Percentiles rank a stretch among this genome's conserved stretches.
These are phyloP conservation scores for Penicillium arizonense DNA, from an alignment of 495 filamentous ascomycete species.

Conservation along the genomic window DNA sequence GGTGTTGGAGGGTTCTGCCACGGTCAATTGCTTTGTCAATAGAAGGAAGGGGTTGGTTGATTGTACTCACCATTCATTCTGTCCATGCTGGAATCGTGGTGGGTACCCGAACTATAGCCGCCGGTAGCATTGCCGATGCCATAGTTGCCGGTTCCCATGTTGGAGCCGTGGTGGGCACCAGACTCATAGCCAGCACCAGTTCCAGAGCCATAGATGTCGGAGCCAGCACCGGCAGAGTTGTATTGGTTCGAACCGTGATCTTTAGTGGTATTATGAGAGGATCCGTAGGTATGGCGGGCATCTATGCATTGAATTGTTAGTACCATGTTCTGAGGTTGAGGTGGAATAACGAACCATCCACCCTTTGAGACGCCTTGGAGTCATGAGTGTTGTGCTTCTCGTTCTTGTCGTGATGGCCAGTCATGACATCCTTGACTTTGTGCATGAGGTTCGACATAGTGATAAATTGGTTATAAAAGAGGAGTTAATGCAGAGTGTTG, in stretches of 20 bases:
- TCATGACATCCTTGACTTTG: conserved; percentile 72
- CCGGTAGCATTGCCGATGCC: not conserved
- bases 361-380: conserved; percentile 38
- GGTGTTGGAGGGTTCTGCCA: too few relatives aligned
- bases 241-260: conserved; percentile 12
- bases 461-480: conserved; percentile 11
- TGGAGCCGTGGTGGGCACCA: not conserved
- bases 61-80: too few relatives aligned
- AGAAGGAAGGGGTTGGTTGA: too few relatives aligned
- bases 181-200: not conserved
- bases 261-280: not conserved
- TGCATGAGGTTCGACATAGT: conserved; percentile 68
- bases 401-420: conserved; percentile 29
- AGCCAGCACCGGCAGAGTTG: conserved; percentile 4
- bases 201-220: conserved; percentile 2
- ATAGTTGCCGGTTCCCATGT: not conserved
- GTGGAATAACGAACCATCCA: conserved; percentile 15
- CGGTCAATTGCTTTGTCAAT: too few relatives aligned
- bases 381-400: conserved; percentile 42
- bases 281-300: conserved; percentile 12
- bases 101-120: not conserved
- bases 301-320: conserved; percentile 48
- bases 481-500: not conserved
- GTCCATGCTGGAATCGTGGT: not conserved
- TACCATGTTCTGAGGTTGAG: not conserved